A percentile compares a stretch with the other conserved stretches of the same genome.
phyloP scores from a whole-genome alignment of 192 early-diverging fungal species.

The Spizellomyces punctatus region DNA sequence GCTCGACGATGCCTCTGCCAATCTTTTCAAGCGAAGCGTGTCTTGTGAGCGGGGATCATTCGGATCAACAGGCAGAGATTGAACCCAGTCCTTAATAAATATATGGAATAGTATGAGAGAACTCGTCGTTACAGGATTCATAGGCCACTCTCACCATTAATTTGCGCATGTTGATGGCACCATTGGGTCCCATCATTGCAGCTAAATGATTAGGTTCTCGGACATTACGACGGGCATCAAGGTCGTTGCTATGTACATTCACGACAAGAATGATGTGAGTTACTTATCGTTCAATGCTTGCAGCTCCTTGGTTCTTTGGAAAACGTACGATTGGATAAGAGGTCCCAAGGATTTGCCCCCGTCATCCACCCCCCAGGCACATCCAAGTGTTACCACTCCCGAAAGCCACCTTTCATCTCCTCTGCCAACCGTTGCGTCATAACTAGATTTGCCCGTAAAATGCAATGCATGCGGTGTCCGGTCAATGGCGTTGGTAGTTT shows the following conservation, averaged over 20 bases:
- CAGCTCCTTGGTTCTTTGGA: no score
- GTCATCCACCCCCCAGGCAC: not conserved
- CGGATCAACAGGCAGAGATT: constrained; percentile 1
- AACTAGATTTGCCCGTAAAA: not conserved
- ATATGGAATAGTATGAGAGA: not conserved
- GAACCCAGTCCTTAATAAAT: not conserved
- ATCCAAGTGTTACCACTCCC: no score
- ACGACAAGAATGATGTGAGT: no score
- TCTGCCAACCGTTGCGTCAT: no score
- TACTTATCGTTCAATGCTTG: no score
- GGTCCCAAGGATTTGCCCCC: not conserved
- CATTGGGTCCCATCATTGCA: no score
- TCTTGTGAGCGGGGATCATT: not conserved
- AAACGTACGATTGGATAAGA: no score
- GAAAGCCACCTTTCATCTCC: no score
- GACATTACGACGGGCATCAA: no score
- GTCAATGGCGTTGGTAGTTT: constrained; percentile 3
- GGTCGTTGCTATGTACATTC: no score
- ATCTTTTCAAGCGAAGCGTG: not conserved
- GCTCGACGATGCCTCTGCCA: not conserved
- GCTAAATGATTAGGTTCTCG: no score
- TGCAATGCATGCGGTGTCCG: constrained; percentile 3
- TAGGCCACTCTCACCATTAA: not conserved
- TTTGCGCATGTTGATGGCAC: not conserved
- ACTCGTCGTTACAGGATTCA: not conserved